These are phyloP conservation scores for Pseudogymnoascus sp. DNA, from an alignment of 2,329 filamentous ascomycete species.

Conservation along the genomic window DNA sequence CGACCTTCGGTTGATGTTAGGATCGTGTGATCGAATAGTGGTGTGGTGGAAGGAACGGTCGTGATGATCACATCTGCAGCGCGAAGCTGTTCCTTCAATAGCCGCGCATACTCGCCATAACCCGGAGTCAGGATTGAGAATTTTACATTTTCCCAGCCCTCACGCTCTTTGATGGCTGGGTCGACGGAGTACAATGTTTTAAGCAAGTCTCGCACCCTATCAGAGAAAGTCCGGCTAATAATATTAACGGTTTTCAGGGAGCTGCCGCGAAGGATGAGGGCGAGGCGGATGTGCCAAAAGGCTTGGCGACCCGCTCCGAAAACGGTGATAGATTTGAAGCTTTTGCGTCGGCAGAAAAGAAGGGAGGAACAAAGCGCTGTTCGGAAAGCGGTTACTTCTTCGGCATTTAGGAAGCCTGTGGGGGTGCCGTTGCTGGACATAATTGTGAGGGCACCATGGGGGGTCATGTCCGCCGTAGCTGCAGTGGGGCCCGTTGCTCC, in stretches of 20 bases:
- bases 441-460: slow-evolving; percentile 58
- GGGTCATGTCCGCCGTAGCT: slow-evolving; percentile 42
- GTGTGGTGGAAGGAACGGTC: slow-evolving; percentile 69
- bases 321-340: slow-evolving; percentile 68
- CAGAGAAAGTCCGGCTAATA: slow-evolving; percentile 66
- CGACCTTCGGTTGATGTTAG: slow-evolving; percentile 66
- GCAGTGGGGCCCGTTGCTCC: slow-evolving; percentile 19
- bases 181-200: slow-evolving; percentile 41
- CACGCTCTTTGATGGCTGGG: slow-evolving; percentile 39
- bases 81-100: slow-evolving; percentile 64
- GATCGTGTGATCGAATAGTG: slow-evolving; percentile 66
- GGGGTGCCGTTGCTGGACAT: slow-evolving; percentile 56
- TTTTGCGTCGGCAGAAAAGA: slow-evolving; percentile 56
- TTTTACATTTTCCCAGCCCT: slow-evolving; percentile 59
- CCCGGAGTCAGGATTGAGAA: slow-evolving; percentile 63
- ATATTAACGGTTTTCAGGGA: slow-evolving; percentile 77
- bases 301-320: slow-evolving; percentile 88
- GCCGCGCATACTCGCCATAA: slow-evolving; percentile 59
- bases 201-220: slow-evolving; percentile 46
- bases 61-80: slow-evolving; percentile 79
- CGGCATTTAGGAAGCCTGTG: slow-evolving; percentile 63
- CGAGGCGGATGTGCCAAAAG: slow-evolving; percentile 87
- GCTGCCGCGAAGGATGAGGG: slow-evolving; percentile 61
- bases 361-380: slow-evolving; percentile 67
- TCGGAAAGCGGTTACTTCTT: slow-evolving; percentile 71